Base-by-base conservation (phyloP, 768 basidiomycete genomes). In the Cystofilobasidium ferigula region DNA sequence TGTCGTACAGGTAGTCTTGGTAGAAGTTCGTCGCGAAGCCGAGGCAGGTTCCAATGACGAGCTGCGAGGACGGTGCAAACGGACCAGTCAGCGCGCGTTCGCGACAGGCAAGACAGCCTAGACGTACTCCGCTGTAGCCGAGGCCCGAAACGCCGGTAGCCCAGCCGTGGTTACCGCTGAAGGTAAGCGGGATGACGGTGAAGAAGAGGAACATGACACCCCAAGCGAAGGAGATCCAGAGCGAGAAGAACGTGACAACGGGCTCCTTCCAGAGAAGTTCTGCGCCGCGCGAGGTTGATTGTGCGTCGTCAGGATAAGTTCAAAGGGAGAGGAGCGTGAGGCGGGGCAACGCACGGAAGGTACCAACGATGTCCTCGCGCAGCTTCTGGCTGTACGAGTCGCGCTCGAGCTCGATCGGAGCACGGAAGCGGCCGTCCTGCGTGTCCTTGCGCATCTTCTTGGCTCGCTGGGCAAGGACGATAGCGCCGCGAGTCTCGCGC, bases 401-500 rank as follows among this genome's bases (percentile, higher is more conserved):
- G 35, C 66, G 51, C 62, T 72, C 70, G 36, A 72, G 67, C 63
- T 72, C 71, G 56, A 57, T 36, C 12, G 68, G 69, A 0, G 70
- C 65, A 30, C 70, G 66, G 67, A 64, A 70, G 47, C 69, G 67
- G 36, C 66, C 63, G 58, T 69, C 61, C 43, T 68, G 68, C 2
- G 68, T 69, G 40, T 70, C 70, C 61, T 71, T 69, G 36, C 70
- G 67, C 32, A 71, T 57, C 62, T 66, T 66, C 36, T 68, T 69
- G 3, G 71, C 71, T 24, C 70, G 70, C 34, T 54, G 30, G 16
- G 61, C 45, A 14, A 72, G 70, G 14, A 72, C 67, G 67, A 71
- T 69, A 6, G 71, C 63, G 22, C 71, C 71, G 28, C 71, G 70
- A 10, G 71, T 70, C 54, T 72, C 71, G 28, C 60, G 66, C 53